These are phyloP conservation scores for Rutstroemia sp. DNA, from an alignment of 2,329 filamentous ascomycete species.

Conservation along the genomic window DNA sequence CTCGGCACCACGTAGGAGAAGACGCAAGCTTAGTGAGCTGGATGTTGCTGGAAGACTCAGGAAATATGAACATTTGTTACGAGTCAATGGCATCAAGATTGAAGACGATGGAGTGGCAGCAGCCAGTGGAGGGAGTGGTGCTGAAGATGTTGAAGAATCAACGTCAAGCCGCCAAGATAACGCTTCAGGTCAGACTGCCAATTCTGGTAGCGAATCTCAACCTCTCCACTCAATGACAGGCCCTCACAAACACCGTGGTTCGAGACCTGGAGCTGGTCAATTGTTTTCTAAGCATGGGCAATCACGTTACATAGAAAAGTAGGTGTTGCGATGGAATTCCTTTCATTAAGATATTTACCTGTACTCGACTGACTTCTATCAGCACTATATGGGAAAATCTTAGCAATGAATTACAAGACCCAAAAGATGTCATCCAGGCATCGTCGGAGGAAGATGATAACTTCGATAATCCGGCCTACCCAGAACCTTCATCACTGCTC, in stretches of 20 bases:
- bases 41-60: conserved; percentile 21
- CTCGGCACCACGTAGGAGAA: conserved; percentile 20
- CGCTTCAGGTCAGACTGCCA: neutral
- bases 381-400: conserved; percentile 27
- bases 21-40: conserved; percentile 22
- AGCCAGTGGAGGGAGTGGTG: neutral
- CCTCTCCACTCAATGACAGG: too few species aligned
- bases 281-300: conserved; percentile 22
- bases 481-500: conserved; percentile 34
- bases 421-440: conserved; percentile 27
- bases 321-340: neutral
- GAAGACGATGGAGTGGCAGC: conserved; percentile 8
- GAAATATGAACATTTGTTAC: conserved; percentile 25
- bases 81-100: conserved; percentile 22
- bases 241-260: neutral
- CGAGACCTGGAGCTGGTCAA: conserved; percentile 1
- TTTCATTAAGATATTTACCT: neutral
- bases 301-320: conserved; percentile 25
- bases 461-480: conserved; percentile 22
- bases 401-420: conserved; percentile 24
- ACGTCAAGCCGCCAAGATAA: neutral
- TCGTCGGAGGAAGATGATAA: conserved; percentile 26
- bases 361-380: conserved; percentile 2
- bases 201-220: too few species aligned
- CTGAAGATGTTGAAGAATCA: conserved; percentile 3